phyloP scores from a whole-genome alignment of 2,329 filamentous ascomycete species.

The Paracoccidioides brasiliensis region DNA sequence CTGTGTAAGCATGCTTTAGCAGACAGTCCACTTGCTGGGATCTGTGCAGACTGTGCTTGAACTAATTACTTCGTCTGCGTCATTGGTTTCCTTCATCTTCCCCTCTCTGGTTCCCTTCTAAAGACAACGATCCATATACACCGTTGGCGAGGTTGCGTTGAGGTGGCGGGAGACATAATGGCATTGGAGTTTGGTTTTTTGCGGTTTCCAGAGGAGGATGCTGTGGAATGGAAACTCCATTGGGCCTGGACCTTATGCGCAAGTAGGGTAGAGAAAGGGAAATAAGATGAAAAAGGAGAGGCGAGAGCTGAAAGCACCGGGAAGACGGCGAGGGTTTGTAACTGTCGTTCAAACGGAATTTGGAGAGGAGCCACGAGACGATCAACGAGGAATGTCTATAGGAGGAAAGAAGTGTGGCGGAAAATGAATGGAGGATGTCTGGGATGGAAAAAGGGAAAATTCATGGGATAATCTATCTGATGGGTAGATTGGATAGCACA shows the following conservation, averaged over 20 bases:
- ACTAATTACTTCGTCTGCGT: no score
- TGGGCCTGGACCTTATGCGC: background rate
- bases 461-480: background rate
- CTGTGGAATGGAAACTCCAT: no score
- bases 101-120: no score
- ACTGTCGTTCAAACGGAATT: background rate
- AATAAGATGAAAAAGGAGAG: background rate
- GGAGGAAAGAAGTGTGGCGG: background rate
- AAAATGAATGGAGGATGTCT: background rate
- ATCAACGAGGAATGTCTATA: background rate
- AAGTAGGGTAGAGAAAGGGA: background rate
- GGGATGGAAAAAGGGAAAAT: background rate
- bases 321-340: background rate
- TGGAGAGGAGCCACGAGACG: background rate
- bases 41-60: no score
- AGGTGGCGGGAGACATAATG: background rate
- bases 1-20: no score
- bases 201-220: background rate
- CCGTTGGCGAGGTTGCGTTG: background rate
- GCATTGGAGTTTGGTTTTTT: background rate
- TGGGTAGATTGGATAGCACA: background rate
- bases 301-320: background rate
- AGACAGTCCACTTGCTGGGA: no score
- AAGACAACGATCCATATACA: no score
- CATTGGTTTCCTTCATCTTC: no score